Evolutionary conservation across 2,329 filamentous ascomycete species (phyloP).

Genomic region (Ophiosphaerella herpotricha): DNA sequence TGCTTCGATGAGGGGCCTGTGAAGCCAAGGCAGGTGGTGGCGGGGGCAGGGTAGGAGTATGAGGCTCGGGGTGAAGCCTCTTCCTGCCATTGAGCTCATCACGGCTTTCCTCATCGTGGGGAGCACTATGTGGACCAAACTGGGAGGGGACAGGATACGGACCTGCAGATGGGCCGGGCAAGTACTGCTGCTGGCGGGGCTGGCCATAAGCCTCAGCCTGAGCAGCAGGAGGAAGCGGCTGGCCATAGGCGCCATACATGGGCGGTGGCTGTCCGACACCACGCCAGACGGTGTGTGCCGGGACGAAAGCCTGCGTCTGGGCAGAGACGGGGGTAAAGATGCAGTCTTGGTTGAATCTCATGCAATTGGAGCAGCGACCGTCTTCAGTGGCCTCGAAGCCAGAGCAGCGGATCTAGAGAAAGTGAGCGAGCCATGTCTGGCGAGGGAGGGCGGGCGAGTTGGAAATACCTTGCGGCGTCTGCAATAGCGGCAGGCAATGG

Average conservation of each 20-base stretch:
- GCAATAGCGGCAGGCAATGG: slow-evolving; percentile 65
- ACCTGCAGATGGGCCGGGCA: slow-evolving; percentile 52
- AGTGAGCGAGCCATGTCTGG: slow-evolving; percentile 16
- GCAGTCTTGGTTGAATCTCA: slow-evolving; percentile 75
- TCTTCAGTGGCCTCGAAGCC: slow-evolving; percentile 74
- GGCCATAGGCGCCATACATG: slow-evolving; percentile 58
- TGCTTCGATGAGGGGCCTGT: slow-evolving; percentile 45
- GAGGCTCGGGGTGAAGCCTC: slow-evolving; percentile 54
- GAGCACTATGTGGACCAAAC: slow-evolving; percentile 37
- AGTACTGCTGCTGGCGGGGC: slow-evolving; percentile 46
- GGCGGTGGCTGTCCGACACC: slow-evolving; percentile 51
- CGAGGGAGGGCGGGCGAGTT: background rate
- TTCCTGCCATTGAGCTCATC: slow-evolving; percentile 50
- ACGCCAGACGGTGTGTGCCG: slow-evolving; percentile 68
- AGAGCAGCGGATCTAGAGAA: slow-evolving; percentile 70
- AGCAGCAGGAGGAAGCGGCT: slow-evolving; percentile 50
- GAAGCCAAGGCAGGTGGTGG: slow-evolving; percentile 52
- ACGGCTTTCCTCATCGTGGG: slow-evolving; percentile 46
- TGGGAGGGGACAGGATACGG: slow-evolving; percentile 46
- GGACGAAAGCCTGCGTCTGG: slow-evolving; percentile 75
- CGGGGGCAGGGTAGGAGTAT: slow-evolving; percentile 56
- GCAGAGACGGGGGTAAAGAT: slow-evolving; percentile 77
- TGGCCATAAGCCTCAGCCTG: slow-evolving; percentile 44
- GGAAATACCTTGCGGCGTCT: slow-evolving; percentile 60
- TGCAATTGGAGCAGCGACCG: slow-evolving; percentile 73